Conservation (phyloP, 2,329 filamentous ascomycete species). For the Orbilia brochopaga region DNA sequence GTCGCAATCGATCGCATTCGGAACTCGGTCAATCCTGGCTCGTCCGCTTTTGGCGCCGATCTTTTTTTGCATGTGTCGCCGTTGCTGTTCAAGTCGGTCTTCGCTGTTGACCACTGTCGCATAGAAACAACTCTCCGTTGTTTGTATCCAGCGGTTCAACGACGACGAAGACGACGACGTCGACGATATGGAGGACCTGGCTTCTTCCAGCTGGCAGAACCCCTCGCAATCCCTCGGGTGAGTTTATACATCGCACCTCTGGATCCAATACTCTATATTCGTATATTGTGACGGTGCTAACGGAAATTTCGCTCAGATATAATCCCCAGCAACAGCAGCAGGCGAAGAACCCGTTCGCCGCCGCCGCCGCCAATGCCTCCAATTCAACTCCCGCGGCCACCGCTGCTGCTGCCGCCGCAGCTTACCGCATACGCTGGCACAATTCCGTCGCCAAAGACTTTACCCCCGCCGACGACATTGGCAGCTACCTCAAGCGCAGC, state of each 20-base stretch:
- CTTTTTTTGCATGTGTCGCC: slow-evolving; percentile 5
- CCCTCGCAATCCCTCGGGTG: slow-evolving; percentile 37
- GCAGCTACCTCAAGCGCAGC: slow-evolving; percentile 19
- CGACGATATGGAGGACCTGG: slow-evolving; percentile 35
- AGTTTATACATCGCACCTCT: no score
- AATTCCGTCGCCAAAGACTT: slow-evolving; percentile 46
- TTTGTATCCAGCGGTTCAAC: neutral
- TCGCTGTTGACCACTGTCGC: slow-evolving; percentile 1
- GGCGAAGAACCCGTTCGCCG: slow-evolving; percentile 25
- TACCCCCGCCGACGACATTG: slow-evolving; percentile 15
- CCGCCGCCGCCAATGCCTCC: slow-evolving; percentile 20
- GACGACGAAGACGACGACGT: neutral
- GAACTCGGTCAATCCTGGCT: no score
- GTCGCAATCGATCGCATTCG: no score
- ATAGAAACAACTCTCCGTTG: slow-evolving; percentile 1
- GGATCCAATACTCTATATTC: no score
- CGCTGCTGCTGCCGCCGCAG: slow-evolving; percentile 28
- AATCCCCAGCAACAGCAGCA: slow-evolving; percentile 12
- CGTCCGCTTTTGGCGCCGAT: neutral
- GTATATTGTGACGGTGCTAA: neutral
- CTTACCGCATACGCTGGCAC: slow-evolving; percentile 45
- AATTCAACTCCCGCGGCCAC: slow-evolving; percentile 20
- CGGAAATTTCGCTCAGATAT: slow-evolving; percentile 11
- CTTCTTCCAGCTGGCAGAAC: slow-evolving; percentile 31
- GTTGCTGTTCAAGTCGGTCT: neutral